Evolutionary conservation across 2,329 filamentous ascomycete species (phyloP), one percentile per base, ranked within the genome.

Genomic region (Cladophialophora immunda): DNA sequence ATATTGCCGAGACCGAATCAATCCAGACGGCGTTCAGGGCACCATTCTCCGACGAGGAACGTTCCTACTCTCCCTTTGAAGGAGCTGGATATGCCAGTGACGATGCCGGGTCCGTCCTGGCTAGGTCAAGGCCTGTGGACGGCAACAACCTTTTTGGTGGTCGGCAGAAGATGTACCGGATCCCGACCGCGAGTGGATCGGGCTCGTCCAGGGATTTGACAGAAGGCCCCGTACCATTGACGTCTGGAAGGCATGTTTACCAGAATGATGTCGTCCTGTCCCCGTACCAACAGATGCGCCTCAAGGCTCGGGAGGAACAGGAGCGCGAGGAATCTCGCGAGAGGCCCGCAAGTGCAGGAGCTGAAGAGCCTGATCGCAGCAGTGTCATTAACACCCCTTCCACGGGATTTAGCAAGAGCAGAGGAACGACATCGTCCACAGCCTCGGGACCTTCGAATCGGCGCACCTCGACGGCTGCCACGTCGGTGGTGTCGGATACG

Each of bases 81-180:
- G 89, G 86, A 1, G 87, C 86, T 30, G 84, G 83, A 50, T 85
- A 86, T 71, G 83, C 80, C 13, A 86, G 85, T 38, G 93, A 97
- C 70, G 85, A 89, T 38, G 89, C 78, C 54, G 86, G 87, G 1
- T 93, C 91, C 77, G 85, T 98, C n/a, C 94, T 98, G 91, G 90
- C 84, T 73, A 86, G 95, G 59, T 84, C 90, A 7, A 90, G 94
- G 72, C 93, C 92, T 0, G 89, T 87, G 1, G 94, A 98, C 76
- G 93, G 94, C 54, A 99, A 98, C 76, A 91, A 92, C 72, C 80
- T 99, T 64, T 99, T 99, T 79, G 95, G 95, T 65, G 95, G 95
- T 17, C 89, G 95, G 53, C 95, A 98, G 77, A 98, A 98, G 81
- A 90, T 98, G 41, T 98, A 96, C 79, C 94, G 93, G 78, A 92